A percentile compares a stretch with the other conserved stretches of the same genome.
Conservation (phyloP, 306 rosid species). For the Clitoria ternatea region DNA sequence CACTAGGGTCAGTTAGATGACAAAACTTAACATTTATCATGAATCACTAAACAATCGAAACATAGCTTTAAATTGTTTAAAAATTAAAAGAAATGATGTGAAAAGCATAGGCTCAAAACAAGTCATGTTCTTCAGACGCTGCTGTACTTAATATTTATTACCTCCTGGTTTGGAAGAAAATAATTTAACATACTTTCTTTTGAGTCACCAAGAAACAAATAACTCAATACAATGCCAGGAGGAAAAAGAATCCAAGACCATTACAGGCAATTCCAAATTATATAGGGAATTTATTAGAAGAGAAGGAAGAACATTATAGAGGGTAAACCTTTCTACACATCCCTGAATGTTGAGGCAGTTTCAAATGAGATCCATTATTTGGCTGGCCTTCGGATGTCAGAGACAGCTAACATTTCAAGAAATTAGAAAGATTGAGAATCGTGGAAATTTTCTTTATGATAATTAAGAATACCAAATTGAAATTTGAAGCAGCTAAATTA, state of each 20-base stretch:
- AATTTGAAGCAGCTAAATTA: neutral
- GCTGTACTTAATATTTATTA: conserved; percentile 18
- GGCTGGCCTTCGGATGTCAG: conserved; percentile 65
- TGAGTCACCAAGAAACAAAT: conserved; percentile 62
- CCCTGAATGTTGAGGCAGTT: conserved; percentile 45
- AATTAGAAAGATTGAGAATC: conserved; percentile 17
- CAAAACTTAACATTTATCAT: conserved; percentile 18
- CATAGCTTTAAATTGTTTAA: neutral
- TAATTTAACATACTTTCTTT: conserved; percentile 72
- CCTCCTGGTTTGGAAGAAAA: conserved; percentile 58
- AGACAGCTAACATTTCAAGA: conserved; percentile 62
- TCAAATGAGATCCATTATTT: conserved; percentile 49
- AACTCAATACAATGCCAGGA: conserved; percentile 35
- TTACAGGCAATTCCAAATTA: conserved; percentile 18
- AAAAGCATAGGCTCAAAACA: conserved; percentile 15
- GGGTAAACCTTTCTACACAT: conserved; percentile 57
- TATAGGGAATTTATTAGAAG: conserved; percentile 19
- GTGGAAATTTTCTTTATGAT: neutral
- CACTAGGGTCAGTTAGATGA: conserved; percentile 33
- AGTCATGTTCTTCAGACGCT: conserved; percentile 12
- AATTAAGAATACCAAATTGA: neutral
- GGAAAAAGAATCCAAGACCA: conserved; percentile 23
- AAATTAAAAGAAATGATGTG: neutral
- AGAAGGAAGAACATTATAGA: conserved; percentile 11
- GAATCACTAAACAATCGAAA: conserved; percentile 11